Base-by-base conservation (phyloP, 2,329 filamentous ascomycete species). In the Bretziella fagacearum region DNA sequence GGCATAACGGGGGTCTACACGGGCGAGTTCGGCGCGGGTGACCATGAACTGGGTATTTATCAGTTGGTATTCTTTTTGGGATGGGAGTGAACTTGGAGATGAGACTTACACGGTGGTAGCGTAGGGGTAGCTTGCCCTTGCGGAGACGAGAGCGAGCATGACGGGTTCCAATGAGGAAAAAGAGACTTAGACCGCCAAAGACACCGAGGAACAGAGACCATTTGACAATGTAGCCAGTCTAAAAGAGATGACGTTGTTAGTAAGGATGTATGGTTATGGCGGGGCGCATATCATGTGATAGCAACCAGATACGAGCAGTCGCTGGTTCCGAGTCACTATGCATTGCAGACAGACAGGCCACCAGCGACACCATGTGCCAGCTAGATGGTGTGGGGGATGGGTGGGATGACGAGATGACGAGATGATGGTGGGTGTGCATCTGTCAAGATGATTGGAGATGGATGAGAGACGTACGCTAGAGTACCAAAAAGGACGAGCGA, bases 181-280 rank as follows among this genome's bases (percentile, higher is more conserved):
- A 84, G 35, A 68, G 55, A 45, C 74, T 59, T 56, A 84, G 62
- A 51, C 76, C 48, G 47, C 69, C 50, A 55, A 83, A 65, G 53
- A 89, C 58, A 52, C 66, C 63, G 51, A 73, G 70, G 56, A 87
- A 74, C 51, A 89, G 63, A 40, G 71, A 68, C 74, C 81, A 89
- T 61, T 84, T 82, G 55, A 85, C 65, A 49, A 79, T 77, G 48
- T 70, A 62, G 48, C 75, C 79, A 29, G 68, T 70, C 76, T 81
- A 51, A 13, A 18, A 25, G 23, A n/a, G 17, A 23, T 10, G 22
- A 25, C 3, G 13, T 25, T 11, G 37, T 51, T 46, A 54, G 51
- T 54, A 26, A 29, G 17, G 13, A n/a, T n/a, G n/a, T n/a, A n/a
- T n/a, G n/a, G n/a, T n/a, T n/a, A n/a, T n/a, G n/a, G n/a, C n/a